Base-by-base conservation (phyloP, 176 grass and related monocot genomes). In the Tuctoria greenei region DNA sequence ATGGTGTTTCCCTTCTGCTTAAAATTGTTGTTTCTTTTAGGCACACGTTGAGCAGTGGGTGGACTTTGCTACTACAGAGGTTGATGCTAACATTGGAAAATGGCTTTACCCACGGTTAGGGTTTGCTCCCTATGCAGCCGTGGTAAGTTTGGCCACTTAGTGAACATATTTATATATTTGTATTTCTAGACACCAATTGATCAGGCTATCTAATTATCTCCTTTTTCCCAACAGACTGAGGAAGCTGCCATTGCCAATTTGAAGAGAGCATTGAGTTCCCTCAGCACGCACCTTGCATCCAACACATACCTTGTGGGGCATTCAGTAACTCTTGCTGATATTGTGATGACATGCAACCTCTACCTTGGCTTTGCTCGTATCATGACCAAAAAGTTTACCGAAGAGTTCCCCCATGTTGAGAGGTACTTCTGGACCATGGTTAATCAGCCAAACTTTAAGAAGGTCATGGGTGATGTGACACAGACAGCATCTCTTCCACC, bases 391-490 rank as follows among this genome's bases (percentile, higher is more conserved):
- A 82, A 35, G 44, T 97, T 97, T 55, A 91, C 93, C 15, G 85
- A 76, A 2, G 90, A 79, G 64, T 93, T 85, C 40, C 88, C 93
- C 79, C 88, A 97, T 79, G 90, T 97, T 37, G 93, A 93, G 75
- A 84, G 93, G 64, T 97, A 97, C 61, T 97, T 97, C 41, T 97
- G 88, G 88, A 93, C 93, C 65, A 58, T 97, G 76, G 90, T 91
- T 74, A 97, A 93, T 59, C 90, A 93, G 56, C 90, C 88, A 25
- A 93, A 91, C 42, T 78, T 97, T 40, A 79, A 79, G 36, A 97
- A 89, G 57, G 56, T 93, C 55, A 62, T 93, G 11, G 77, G 77
- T 4, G 85, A 88, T 37, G 85, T 97, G 43, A 90, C 93, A 74
- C 93, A 97, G 82, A 69, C 70, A 13, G 83, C 93, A 6, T 68